phyloP scores from a whole-genome alignment of 2,329 filamentous ascomycete species.

The Fusarium algeriense region DNA sequence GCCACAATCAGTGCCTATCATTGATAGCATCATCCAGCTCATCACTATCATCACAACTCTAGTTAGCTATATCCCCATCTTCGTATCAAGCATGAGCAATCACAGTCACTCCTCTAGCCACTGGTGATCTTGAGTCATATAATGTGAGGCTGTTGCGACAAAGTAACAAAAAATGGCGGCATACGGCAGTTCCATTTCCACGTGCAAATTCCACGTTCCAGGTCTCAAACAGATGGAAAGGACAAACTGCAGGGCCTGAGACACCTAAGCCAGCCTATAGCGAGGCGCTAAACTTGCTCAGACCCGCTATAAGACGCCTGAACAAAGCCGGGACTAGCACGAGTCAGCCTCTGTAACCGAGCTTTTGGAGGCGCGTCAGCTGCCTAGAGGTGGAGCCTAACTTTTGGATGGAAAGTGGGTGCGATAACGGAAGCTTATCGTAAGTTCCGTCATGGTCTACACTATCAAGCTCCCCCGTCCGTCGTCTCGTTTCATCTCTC shows the following conservation, averaged over 20 bases:
- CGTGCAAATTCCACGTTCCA: slow-evolving; percentile 24
- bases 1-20: too few species aligned
- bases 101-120: too few species aligned
- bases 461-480: slow-evolving; percentile 36
- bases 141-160: not conserved
- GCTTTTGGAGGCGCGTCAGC: slow-evolving; percentile 28
- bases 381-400: slow-evolving; percentile 21
- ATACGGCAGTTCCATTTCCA: slow-evolving; percentile 11
- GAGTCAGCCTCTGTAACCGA: slow-evolving; percentile 27
- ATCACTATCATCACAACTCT: too few species aligned
- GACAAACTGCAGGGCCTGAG: too few species aligned
- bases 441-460: slow-evolving; percentile 33
- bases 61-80: too few species aligned
- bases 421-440: slow-evolving; percentile 44
- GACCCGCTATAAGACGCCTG: slow-evolving; percentile 6
- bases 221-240: slow-evolving; percentile 3
- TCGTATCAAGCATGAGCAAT: too few species aligned
- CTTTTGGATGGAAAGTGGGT: not conserved
- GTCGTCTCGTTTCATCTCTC: not conserved
- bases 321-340: slow-evolving; percentile 20
- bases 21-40: too few species aligned
- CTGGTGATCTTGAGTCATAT: not conserved
- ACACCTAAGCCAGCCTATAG: too few species aligned
- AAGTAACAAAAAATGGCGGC: slow-evolving; percentile 8
- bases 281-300: slow-evolving; percentile 5